A percentile compares a stretch with the other conserved stretches of the same genome.
phyloP scores from a whole-genome alignment of 2,329 filamentous ascomycete species.

The Aureobasidium sp. region DNA sequence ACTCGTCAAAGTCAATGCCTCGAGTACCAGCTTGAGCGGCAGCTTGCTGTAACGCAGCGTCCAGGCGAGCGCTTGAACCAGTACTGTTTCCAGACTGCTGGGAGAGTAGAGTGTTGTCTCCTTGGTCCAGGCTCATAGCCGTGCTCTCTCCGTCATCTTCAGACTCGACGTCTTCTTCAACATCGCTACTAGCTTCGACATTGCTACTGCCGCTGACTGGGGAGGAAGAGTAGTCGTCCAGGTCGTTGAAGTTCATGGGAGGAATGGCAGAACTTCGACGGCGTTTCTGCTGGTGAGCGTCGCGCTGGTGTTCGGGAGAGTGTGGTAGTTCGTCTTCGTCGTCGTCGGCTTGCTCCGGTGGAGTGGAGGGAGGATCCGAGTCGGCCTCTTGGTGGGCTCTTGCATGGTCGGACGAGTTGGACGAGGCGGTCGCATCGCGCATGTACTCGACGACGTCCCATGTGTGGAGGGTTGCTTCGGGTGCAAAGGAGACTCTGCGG shows the following conservation, averaged over 20 bases:
- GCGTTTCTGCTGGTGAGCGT: constrained; percentile 53
- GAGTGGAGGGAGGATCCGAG: constrained; percentile 53
- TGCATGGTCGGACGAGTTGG: constrained; percentile 60
- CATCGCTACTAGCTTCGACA: constrained; percentile 36
- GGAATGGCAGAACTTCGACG: constrained; percentile 61
- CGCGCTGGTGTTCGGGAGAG: constrained; percentile 57
- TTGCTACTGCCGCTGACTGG: constrained; percentile 58
- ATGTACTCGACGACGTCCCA: constrained; percentile 89
- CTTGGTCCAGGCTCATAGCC: constrained; percentile 70
- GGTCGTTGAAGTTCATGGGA: constrained; percentile 55
- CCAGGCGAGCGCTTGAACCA: constrained; percentile 63
- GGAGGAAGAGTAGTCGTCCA: constrained; percentile 66
- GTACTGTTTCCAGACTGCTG: constrained; percentile 39
- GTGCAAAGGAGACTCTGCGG: constrained; percentile 90
- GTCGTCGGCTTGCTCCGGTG: constrained; percentile 51
- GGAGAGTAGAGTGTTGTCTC: constrained; percentile 44
- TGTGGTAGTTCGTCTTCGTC: constrained; percentile 45
- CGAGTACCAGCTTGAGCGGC: constrained; percentile 67
- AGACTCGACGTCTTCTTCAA: constrained; percentile 47
- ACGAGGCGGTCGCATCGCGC: constrained; percentile 75
- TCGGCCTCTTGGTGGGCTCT: constrained; percentile 41
- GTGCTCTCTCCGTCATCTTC: constrained; percentile 53
- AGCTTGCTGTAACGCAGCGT: constrained; percentile 70
- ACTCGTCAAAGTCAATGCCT: constrained; percentile 48
- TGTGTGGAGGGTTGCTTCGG: constrained; percentile 92